Conservation (phyloP, 2,329 filamentous ascomycete species). For the Arthrobotrys musiformis region DNA sequence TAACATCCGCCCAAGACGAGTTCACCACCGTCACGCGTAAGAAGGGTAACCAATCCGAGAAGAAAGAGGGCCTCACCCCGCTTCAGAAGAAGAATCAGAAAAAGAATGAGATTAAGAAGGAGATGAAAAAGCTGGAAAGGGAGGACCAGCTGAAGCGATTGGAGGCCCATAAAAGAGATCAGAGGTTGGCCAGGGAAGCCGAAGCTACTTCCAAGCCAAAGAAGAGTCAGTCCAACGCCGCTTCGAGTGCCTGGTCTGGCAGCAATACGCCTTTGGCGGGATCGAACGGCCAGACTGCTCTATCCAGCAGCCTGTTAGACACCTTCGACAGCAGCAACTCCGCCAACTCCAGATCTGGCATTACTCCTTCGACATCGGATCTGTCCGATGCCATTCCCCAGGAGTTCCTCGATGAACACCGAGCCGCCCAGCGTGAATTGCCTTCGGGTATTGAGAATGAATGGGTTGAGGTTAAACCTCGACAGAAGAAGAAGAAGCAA, state of each 20-base stretch:
- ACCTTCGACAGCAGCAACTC: slow-evolving; percentile 52
- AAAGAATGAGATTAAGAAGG: slow-evolving; percentile 53
- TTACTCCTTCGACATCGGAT: slow-evolving; percentile 53
- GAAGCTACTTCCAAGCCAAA: slow-evolving; percentile 40
- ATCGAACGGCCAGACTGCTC: slow-evolving; percentile 3
- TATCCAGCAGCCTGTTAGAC: slow-evolving; percentile 25
- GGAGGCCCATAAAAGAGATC: slow-evolving; percentile 46
- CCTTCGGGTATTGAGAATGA: slow-evolving; percentile 39
- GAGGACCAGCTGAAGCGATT: slow-evolving; percentile 49
- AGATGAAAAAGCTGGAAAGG: slow-evolving; percentile 47
- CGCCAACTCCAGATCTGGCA: slow-evolving; percentile 33
- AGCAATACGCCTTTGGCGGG: slow-evolving; percentile 47
- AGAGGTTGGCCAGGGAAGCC: slow-evolving; percentile 51
- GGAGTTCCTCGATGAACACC: slow-evolving; percentile 37
- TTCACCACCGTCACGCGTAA: slow-evolving; percentile 53
- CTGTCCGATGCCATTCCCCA: slow-evolving; percentile 40
- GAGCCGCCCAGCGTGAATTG: slow-evolving; percentile 37
- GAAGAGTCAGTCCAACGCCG: slow-evolving; percentile 21
- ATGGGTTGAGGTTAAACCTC: slow-evolving; percentile 52
- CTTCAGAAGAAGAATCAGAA: slow-evolving; percentile 54
- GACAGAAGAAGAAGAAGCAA: slow-evolving; percentile 54
- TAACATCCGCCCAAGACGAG: slow-evolving; percentile 38
- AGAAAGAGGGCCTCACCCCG: slow-evolving; percentile 42
- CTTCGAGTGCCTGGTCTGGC: slow-evolving; percentile 43
- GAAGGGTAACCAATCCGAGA: slow-evolving; percentile 43